Base-by-base conservation (phyloP, 306 rosid genomes). In the Dicorynia guianensis region DNA sequence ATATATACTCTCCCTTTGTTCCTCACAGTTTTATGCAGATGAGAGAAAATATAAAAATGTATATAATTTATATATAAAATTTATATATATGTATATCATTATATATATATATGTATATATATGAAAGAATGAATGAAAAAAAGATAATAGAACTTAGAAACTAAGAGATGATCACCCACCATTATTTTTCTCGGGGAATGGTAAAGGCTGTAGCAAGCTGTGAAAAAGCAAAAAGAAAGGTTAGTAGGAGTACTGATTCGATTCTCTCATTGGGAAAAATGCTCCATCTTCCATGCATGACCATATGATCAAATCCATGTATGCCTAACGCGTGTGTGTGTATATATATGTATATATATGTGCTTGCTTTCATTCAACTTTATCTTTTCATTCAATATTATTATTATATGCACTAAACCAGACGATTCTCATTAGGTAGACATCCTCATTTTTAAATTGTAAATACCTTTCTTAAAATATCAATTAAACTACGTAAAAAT, bases 181-280 rank as follows among this genome's bases (percentile, higher is more conserved):
- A 84, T 72, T 82, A 84, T 72, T 82, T 61, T 88, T 77, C 81
- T 94, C 85, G 98, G 98, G 86, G 95, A 89, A 85, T 78, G 98
- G 91, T 90, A 94, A 92, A 89, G 93, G 89, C 91, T 86, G 96
- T 80, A 81, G 85, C 93, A 81, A 90, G 90, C 91, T 89, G 98
- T 85, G 88, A 85, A 88, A 84, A 89, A 91, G 96, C 91, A 83
- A 92, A 94, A 92, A 84, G 76, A 85, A 91, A 85, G 88, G 85
- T 17, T 59, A 50, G 63, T 35, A 80, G 79, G 93, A 81, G 91
- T 86, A 85, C 92, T 88, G 89, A 90, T 90, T 91, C 96, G 96
- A 93, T 91, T 91, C 97, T 91, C 91, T 84, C 89, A 82, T 91
- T 84, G 96, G 93, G 90, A 88, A 89, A 82, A 89, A 82, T 89